Percentiles rank a stretch among this genome's conserved stretches.
Conservation (phyloP, 805 yeast species). For the Candida corydali region DNA sequence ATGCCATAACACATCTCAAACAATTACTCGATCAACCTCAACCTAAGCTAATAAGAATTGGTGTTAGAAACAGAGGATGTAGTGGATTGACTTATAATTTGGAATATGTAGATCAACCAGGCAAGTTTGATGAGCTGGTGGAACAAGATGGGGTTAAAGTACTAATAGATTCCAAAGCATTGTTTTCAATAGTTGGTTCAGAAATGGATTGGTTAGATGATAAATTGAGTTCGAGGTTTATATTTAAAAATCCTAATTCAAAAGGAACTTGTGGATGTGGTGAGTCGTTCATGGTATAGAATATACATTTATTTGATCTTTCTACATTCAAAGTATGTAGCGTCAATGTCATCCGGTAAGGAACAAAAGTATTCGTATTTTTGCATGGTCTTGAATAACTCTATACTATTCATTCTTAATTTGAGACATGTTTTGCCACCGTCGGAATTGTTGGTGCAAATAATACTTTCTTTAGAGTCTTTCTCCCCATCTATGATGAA, state of each 20-base stretch:
- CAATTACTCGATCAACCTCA: constrained; percentile 71
- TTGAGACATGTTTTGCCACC: constrained; percentile 49
- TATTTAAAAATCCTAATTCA: constrained; percentile 92
- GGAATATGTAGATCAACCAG: constrained; percentile 85
- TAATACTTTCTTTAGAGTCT: constrained; percentile 34
- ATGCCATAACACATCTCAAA: constrained; percentile 69
- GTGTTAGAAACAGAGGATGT: constrained; percentile 95
- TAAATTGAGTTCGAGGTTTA: constrained; percentile 80
- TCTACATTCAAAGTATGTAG: constrained; percentile 51
- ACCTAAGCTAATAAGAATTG: constrained; percentile 85
- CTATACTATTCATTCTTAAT: constrained; percentile 34
- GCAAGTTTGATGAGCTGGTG: constrained; percentile 92
- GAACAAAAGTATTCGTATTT: constrained; percentile 47
- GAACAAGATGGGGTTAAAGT: constrained; percentile 93
- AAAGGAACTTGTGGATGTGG: constrained; percentile 99
- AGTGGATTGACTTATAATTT: constrained; percentile 90
- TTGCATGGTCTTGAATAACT: constrained; percentile 47
- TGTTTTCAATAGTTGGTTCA: constrained; percentile 91
- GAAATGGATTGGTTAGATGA: constrained; percentile 99
- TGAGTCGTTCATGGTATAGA: constrained; percentile 91
- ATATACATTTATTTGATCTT: constrained; percentile 20
- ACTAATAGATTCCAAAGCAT: constrained; percentile 90
- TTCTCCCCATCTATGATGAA: constrained; percentile 42
- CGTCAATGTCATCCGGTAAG: constrained; percentile 43
- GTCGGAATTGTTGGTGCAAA: constrained; percentile 38